Evolutionary conservation across 139 green algal species (phyloP), one percentile per base, ranked within the genome.

Genomic region (Pseudopediastrum boryanum): DNA sequence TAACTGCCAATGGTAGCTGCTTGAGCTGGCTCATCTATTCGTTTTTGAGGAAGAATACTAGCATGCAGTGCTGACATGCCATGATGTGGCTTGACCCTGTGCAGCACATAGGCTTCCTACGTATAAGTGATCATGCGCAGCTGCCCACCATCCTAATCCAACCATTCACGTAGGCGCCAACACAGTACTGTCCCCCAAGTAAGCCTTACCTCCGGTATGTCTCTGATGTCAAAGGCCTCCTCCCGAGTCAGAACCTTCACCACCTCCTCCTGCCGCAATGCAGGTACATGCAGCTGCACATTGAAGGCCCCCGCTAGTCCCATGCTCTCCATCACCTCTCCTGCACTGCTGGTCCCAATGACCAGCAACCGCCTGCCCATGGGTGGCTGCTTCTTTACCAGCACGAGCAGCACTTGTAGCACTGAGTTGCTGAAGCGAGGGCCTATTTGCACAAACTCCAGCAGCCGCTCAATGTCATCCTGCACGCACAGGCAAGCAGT

Each of bases 391-490:
- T 92, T 92, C 85, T 99, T 99, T 50, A 98, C 71, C 56, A 99
- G 89, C 79, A 98, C 94, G 58, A 99, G 87, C 63, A 99, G 84
- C 59, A 94, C 94, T 80, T 96, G 82, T 75, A 99, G 89, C 23
- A 99, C 83, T 13, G 80, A 63, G 82, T 99, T 99, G 65, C 90
- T 97, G 88, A 99, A 99, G 56, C 96, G 91, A 6, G 97, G 97
- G 0, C 97, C 97, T 38, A 99, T 98, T 50, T 91, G 73, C 19
- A 98, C 96, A 77, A 98, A 99, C 86, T 99, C 97, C 21, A 99
- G 83, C 80, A 99, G 88, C 16, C 96, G 86, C 87, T 99, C 97
- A 39, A 99, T 95, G 85, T 99, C 97, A 65, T 99, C 97, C 74
- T 81, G 73, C 59, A 69, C 13, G 27, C 16, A 77, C 25, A 29